Base-by-base conservation (phyloP, 176 grass and related monocot species). In the Saccharum officinarum region DNA sequence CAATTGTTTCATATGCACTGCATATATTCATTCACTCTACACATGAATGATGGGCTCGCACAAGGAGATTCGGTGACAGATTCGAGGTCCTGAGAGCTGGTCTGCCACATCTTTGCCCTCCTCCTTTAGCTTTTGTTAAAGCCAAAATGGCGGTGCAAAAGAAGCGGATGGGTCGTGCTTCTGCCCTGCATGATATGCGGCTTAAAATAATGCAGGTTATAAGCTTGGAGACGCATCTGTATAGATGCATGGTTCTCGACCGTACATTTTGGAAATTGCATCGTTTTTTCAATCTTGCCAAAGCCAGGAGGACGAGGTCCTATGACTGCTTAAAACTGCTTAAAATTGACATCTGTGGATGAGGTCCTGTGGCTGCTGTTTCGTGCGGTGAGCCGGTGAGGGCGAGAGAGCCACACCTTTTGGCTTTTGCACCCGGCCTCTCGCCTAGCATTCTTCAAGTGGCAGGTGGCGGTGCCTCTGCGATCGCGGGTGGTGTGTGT, bases 51-150 rank as follows among this genome's bases (percentile, higher is more conserved):
- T 7, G 16, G 50, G 20, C 16, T 16, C 6, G 50, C 26, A 41
- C 40, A 10, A 52, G 22, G n/a, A 73, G 68, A 66, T 80, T 80
- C 13, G 67, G 22, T 26, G 60, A 63, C 60, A 59, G 67, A 73
- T 62, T 49, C 14, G 59, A 68, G 3, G 20, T 61, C 30, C 73
- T 10, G n/a, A n/a, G 84, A 64, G 67, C 40, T 72, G 67, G 67
- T 37, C 49, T 52, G 55, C 67, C 76, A 73, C 70, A 59, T 47
- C 78, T 81, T 82, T 68, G 70, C 42, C 59, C 59, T 4, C 0
- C 60, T 36, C 8, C 23, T 80, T 86, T 66, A 25, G 38, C 78
- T 81, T 87, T 87, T 34, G 42, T 37, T 12, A 87, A 87, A 82
- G 70, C 47, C 7, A 23, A 38, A 76, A 76, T 22, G 40, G 54